A percentile compares a stretch with the other conserved stretches of the same genome.
These are phyloP conservation scores for Eucalyptus rudis DNA, from an alignment of 345 rosid genomes.

Conservation along the genomic window DNA sequence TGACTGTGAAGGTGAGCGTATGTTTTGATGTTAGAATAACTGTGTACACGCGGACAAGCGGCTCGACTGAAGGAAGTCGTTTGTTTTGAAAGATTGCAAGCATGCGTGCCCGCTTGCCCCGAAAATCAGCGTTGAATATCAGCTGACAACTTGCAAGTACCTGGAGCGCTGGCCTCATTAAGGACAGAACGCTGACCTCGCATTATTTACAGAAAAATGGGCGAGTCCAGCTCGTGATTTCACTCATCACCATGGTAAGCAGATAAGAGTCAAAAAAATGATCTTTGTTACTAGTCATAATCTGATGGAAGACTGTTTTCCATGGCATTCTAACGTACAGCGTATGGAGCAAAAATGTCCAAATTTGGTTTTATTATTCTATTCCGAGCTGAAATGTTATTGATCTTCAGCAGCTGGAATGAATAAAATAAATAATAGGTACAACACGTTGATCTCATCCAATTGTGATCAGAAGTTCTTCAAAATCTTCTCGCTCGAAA, in stretches of 20 bases:
- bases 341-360: background rate
- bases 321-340: background rate
- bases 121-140: background rate
- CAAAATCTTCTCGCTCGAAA: slow-evolving; percentile 56
- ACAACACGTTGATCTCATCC: background rate
- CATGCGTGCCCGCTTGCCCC: background rate
- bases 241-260: background rate
- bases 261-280: background rate
- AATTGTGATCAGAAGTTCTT: slow-evolving; percentile 60
- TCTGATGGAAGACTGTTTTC: background rate
- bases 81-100: background rate
- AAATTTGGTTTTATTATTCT: slow-evolving; percentile 14
- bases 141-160: background rate
- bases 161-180: background rate
- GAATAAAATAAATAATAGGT: slow-evolving; percentile 12
- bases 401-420: background rate
- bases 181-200: background rate
- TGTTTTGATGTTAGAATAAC: background rate
- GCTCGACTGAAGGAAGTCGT: background rate
- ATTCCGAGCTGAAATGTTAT: background rate
- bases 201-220: background rate
- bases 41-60: background rate
- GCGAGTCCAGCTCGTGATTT: background rate
- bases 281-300: background rate
- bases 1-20: background rate